Evolutionary conservation across 2,329 filamentous ascomycete genomes (phyloP).

Genomic region (Torrubiella hemipterigena): DNA sequence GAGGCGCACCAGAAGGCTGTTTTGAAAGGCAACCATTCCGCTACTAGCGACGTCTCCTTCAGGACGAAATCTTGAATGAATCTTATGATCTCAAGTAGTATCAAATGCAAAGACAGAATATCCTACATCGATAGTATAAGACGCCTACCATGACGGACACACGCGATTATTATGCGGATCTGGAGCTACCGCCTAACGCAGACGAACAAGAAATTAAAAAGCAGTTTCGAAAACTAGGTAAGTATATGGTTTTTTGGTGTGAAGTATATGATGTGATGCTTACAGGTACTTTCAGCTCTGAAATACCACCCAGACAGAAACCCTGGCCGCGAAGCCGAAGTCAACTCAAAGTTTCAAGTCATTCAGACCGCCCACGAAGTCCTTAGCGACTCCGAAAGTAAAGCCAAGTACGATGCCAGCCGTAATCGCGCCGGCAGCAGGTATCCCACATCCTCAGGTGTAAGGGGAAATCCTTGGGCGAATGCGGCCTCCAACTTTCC

Average conservation of each 20-base stretch:
- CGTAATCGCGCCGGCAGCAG: constrained; percentile 22
- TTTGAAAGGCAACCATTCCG: too few species aligned
- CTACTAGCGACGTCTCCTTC: too few species aligned
- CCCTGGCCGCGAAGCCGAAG: constrained; percentile 67
- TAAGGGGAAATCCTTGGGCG: constrained; percentile 45
- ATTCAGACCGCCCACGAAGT: constrained; percentile 83
- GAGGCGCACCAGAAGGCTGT: too few species aligned
- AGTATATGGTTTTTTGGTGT: constrained; percentile 8
- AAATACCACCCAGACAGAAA: constrained; percentile 87
- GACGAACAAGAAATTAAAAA: constrained; percentile 70
- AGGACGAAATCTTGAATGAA: too few species aligned
- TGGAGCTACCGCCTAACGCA: constrained; percentile 58
- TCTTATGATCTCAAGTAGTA: too few species aligned
- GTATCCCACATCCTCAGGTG: constrained; percentile 38
- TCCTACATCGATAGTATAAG: too few species aligned
- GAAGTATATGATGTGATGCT: constrained; percentile 7
- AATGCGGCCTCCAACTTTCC: constrained; percentile 36
- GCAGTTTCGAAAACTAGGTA: constrained; percentile 75
- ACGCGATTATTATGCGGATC: constrained; percentile 75
- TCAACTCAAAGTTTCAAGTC: constrained; percentile 70
- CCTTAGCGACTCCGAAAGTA: constrained; percentile 36
- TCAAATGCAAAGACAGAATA: too few species aligned
- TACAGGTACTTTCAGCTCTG: constrained; percentile 42
- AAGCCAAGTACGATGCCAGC: constrained; percentile 40
- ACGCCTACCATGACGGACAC: constrained; percentile 28